phyloP scores from a whole-genome alignment of 306 rosid genomes.

The Medicago lupulina region DNA sequence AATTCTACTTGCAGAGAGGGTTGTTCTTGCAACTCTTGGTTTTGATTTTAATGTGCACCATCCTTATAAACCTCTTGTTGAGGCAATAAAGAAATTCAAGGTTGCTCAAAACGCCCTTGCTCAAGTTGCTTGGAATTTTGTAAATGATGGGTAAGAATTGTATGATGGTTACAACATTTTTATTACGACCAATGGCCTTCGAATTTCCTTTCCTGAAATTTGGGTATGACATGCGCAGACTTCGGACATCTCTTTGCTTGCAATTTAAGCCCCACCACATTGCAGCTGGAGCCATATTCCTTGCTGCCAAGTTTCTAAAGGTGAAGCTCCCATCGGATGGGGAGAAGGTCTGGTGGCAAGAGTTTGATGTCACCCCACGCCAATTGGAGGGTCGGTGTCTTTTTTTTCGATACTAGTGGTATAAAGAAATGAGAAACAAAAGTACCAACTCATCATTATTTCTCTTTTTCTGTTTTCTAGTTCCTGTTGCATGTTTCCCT shows the following conservation, averaged over 20 bases:
- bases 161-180: constrained; percentile 49
- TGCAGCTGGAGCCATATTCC: constrained; percentile 99
- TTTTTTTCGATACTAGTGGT: constrained; percentile 52
- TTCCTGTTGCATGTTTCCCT: constrained; percentile 26
- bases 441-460: constrained; percentile 44
- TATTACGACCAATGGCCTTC: constrained; percentile 57
- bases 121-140: constrained; percentile 99
- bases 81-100: constrained; percentile 97
- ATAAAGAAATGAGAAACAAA: constrained; percentile 44
- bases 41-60: constrained; percentile 93
- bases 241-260: constrained; percentile 98
- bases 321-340: constrained; percentile 99
- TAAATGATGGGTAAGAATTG: constrained; percentile 85
- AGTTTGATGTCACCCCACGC: constrained; percentile 98
- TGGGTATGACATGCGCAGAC: constrained; percentile 88
- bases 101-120: constrained; percentile 99
- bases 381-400: constrained; percentile 98
- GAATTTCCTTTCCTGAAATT: constrained; percentile 58
- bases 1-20: constrained; percentile 89
- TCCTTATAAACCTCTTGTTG: constrained; percentile 98
- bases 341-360: constrained; percentile 99
- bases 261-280: constrained; percentile 98
- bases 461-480: constrained; percentile 30
- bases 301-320: constrained; percentile 97
- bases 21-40: constrained; percentile 96